A percentile compares a stretch with the other conserved stretches of the same genome.
Evolutionary conservation across 495 filamentous ascomycete species (phyloP).

Genomic region (Podospora pseudoanserina): DNA sequence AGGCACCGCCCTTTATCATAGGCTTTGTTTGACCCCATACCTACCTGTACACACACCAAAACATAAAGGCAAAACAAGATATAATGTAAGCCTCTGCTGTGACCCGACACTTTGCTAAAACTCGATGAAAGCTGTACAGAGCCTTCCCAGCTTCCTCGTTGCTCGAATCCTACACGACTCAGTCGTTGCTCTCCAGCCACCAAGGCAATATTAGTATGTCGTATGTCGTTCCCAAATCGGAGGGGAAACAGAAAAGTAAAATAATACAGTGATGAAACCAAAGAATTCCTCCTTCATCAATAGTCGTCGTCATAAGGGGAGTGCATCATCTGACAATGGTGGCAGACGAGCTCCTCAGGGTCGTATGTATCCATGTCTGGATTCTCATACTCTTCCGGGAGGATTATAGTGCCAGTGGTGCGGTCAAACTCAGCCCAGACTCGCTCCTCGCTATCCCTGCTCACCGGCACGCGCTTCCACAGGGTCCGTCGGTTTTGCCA

Average conservation of each 20-base stretch:
- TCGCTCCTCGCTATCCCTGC: constrained; percentile 32
- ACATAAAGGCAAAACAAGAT: too few relatives aligned
- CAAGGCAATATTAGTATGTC: background rate
- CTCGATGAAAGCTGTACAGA: too few relatives aligned
- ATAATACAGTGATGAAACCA: background rate
- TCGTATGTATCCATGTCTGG: constrained; percentile 27
- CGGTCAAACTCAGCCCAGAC: constrained; percentile 45
- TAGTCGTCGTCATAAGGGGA: constrained; percentile 12
- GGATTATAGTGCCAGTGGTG: constrained; percentile 32
- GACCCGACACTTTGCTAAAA: too few relatives aligned
- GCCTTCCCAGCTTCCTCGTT: too few relatives aligned
- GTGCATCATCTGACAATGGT: constrained; percentile 37
- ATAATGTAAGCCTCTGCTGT: too few relatives aligned
- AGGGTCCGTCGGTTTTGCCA: constrained; percentile 39
- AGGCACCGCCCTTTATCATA: too few relatives aligned
- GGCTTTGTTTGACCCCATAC: too few relatives aligned
- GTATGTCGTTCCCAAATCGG: background rate
- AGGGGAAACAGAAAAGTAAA: background rate
- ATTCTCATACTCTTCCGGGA: constrained; percentile 22
- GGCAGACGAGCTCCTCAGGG: constrained; percentile 28
- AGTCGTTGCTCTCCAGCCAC: background rate
- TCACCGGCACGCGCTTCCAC: constrained; percentile 42
- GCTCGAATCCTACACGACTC: too few relatives aligned
- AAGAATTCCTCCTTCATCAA: background rate
- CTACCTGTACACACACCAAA: too few relatives aligned